Evolutionary conservation across 139 green algal genomes (phyloP).

Genomic region (Gonium pectorale): DNA sequence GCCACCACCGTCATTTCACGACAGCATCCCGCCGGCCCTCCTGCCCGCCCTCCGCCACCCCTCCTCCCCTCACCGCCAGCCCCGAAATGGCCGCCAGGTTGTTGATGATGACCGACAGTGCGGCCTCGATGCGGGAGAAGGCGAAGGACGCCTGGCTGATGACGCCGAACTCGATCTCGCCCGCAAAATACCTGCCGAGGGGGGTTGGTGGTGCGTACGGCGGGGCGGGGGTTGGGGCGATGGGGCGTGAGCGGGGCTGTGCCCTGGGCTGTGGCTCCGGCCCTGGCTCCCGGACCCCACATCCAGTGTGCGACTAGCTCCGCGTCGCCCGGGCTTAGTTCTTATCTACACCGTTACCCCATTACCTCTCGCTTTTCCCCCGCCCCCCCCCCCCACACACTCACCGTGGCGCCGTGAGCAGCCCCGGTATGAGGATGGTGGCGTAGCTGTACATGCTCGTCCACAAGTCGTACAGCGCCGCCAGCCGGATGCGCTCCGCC

Average conservation of each 20-base stretch:
- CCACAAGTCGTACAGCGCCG: slow-evolving; percentile 76
- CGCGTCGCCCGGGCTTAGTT: too few relatives aligned
- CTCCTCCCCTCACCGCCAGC: slow-evolving; percentile 65
- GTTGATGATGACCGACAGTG: slow-evolving; percentile 92
- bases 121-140: slow-evolving; percentile 92
- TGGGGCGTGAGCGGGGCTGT: background rate
- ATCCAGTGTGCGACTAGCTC: too few relatives aligned
- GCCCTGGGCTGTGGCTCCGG: too few relatives aligned
- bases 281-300: too few relatives aligned
- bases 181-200: slow-evolving; percentile 75
- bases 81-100: slow-evolving; percentile 85
- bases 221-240: background rate
- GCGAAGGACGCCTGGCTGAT: slow-evolving; percentile 91
- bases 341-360: too few relatives aligned
- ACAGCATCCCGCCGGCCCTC: background rate
- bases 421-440: slow-evolving; percentile 83
- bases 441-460: slow-evolving; percentile 79
- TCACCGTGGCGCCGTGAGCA: slow-evolving; percentile 82
- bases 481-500: slow-evolving; percentile 59
- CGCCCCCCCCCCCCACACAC: background rate
- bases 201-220: background rate
- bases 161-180: slow-evolving; percentile 96
- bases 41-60: background rate
- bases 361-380: background rate
- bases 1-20: background rate